Evolutionary conservation across 805 yeast species (phyloP).

Genomic region (Starmerella stellata): DNA sequence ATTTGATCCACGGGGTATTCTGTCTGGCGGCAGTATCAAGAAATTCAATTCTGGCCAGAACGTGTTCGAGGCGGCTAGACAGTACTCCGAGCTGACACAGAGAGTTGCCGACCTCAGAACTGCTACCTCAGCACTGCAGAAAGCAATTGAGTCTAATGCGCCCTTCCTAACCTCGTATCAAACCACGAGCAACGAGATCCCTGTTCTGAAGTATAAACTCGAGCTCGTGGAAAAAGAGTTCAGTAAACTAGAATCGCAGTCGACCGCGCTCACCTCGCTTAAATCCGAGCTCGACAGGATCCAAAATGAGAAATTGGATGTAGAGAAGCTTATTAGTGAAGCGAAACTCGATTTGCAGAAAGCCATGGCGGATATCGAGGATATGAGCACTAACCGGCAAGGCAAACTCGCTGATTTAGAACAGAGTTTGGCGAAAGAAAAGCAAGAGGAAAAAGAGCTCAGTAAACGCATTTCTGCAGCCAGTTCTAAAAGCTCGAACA

Average conservation of each 20-base stretch:
- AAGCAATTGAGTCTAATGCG: not conserved
- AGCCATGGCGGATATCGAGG: constrained; percentile 62
- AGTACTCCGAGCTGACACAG: not conserved
- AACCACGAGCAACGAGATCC: constrained; percentile 8
- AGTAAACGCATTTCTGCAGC: constrained; percentile 1
- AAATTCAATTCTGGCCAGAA: not conserved
- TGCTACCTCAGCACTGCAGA: not conserved
- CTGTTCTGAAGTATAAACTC: constrained; percentile 5
- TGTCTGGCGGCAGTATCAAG: constrained; percentile 41
- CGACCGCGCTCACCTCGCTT: not conserved
- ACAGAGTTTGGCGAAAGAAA: constrained; percentile 22
- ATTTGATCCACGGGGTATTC: constrained; percentile 89
- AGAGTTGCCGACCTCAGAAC: not conserved
- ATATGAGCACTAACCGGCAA: constrained; percentile 63
- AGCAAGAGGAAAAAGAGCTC: constrained; percentile 1
- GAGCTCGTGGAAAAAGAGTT: constrained; percentile 1
- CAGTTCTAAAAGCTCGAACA: constrained; percentile 3
- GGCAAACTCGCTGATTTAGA: constrained; percentile 46
- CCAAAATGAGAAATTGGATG: constrained; percentile 1
- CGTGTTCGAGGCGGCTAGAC: not conserved
- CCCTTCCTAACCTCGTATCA: not conserved
- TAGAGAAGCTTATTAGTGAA: constrained; percentile 16
- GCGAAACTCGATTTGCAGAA: constrained; percentile 27
- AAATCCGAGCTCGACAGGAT: not conserved
- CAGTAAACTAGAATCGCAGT: not conserved